Conservation (phyloP, 306 rosid species). For the Dalbergia oliveri region DNA sequence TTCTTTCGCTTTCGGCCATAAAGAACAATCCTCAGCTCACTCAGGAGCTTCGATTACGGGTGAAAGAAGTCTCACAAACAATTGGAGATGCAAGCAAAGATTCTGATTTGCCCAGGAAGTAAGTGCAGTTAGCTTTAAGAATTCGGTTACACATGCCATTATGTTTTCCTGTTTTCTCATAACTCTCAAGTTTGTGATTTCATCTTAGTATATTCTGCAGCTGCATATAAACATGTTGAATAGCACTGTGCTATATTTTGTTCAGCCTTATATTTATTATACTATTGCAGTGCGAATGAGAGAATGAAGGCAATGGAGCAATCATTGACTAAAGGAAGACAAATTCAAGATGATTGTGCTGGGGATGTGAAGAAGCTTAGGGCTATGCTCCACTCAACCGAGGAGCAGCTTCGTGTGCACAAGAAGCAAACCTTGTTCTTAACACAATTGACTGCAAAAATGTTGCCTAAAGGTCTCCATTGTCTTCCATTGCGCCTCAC, state of each 20-base stretch:
- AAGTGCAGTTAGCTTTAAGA: slow-evolving; percentile 43
- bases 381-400: slow-evolving; percentile 93
- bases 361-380: slow-evolving; percentile 83
- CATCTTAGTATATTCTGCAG: slow-evolving; percentile 27
- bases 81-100: slow-evolving; percentile 91
- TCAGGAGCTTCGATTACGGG: slow-evolving; percentile 83
- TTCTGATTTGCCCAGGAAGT: slow-evolving; percentile 86
- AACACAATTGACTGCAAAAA: slow-evolving; percentile 92
- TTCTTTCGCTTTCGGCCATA: slow-evolving; percentile 78
- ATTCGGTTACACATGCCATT: slow-evolving; percentile 4
- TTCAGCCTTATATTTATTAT: slow-evolving; percentile 36
- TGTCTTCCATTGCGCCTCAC: slow-evolving; percentile 98
- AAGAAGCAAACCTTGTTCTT: slow-evolving; percentile 85
- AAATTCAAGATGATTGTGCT: slow-evolving; percentile 83
- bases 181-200: slow-evolving; percentile 22
- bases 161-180: slow-evolving; percentile 24
- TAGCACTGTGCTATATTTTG: slow-evolving; percentile 29
- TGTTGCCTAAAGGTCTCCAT: slow-evolving; percentile 92
- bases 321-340: slow-evolving; percentile 78
- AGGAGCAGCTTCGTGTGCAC: slow-evolving; percentile 94
- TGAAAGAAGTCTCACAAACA: slow-evolving; percentile 82
- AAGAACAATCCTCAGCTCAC: slow-evolving; percentile 82
- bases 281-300: slow-evolving; percentile 73
- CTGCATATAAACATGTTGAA: slow-evolving; percentile 14
- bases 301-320: slow-evolving; percentile 84